phyloP scores from a whole-genome alignment of 768 basidiomycete genomes.

The Suillus sp. region DNA sequence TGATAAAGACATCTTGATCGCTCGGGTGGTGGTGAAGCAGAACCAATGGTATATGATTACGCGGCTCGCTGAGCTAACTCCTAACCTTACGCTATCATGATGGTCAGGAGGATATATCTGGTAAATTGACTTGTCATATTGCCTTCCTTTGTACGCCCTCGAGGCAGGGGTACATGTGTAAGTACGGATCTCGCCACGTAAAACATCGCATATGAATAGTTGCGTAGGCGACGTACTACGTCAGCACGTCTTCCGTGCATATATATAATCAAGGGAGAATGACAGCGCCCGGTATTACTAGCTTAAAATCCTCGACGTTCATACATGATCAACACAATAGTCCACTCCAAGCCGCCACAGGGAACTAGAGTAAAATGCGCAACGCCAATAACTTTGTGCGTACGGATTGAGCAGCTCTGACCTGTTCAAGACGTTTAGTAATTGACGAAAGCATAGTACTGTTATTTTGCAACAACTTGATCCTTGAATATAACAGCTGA shows the following conservation, averaged over 20 bases:
- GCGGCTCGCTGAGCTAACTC: constrained; percentile 17
- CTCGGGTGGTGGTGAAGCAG: constrained; percentile 5
- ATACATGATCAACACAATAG: neutral
- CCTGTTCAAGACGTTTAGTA: neutral
- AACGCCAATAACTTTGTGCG: neutral
- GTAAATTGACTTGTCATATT: neutral
- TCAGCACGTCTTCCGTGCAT: neutral
- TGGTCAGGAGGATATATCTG: constrained; percentile 17
- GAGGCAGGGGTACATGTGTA: neutral
- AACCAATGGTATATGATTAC: constrained; percentile 10
- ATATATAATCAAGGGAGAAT: neutral
- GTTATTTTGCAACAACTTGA: too few species aligned
- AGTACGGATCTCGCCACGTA: neutral
- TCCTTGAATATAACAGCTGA: too few species aligned
- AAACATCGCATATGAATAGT: neutral
- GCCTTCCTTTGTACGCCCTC: neutral
- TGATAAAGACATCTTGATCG: constrained; percentile 45
- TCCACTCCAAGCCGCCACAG: neutral
- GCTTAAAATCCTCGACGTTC: neutral
- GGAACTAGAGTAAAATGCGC: neutral
- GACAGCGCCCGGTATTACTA: neutral
- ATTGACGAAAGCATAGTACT: too few species aligned
- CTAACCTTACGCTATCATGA: constrained; percentile 28
- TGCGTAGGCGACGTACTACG: neutral
- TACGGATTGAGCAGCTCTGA: neutral